Base-by-base conservation (phyloP, 1,139 yeast genomes). In the Petasospora fabianii region DNA sequence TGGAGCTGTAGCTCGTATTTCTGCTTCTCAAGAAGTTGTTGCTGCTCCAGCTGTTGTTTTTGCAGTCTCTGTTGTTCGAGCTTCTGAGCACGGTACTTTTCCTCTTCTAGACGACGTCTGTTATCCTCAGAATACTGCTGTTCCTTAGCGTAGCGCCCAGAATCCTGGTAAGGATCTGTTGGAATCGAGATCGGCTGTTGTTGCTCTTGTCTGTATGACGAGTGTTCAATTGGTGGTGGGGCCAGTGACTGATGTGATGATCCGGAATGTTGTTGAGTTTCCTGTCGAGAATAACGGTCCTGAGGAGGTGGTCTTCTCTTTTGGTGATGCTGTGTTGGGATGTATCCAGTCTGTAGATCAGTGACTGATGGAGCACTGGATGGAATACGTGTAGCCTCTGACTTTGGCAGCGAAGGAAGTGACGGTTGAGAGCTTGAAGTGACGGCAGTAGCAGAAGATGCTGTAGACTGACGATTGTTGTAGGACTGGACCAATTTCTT, bases 91-190 rank as follows among this genome's bases (percentile, higher is more conserved):
- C 27, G 34, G 12, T 26, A 16, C n/a, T 30, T 18, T 18, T 29
- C 35, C 8, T 35, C 65, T 59, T 61, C 56, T 3, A 64, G 55
- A 41, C 59, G 47, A 45, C 65, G 60, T 41, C 47, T 46, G 39
- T 33, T 38, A n/a, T 34, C 35, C 15, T 39, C 39, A 14, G 35
- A 34, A 9, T 26, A 27, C 21, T 39, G 34, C 14, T 29, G 32
- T 18, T 30, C 35, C 27, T 19, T 10, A 6, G 16, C 16, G 10
- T 13, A 10, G 10, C 22, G 22, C 22, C 16, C 27, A 12, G 27
- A 24, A 8, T n/a, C 10, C 16, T 26, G 28, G 28, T 26, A 26
- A 11, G 10, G 29, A 4, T 26, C 16, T 6, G 6, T 24, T 16
- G 30, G n/a, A 9, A 21, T 11, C 21, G 26, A 16, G 11, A 14